phyloP scores from a whole-genome alignment of 805 yeast species.

The Metschnikowia vanudenii region DNA sequence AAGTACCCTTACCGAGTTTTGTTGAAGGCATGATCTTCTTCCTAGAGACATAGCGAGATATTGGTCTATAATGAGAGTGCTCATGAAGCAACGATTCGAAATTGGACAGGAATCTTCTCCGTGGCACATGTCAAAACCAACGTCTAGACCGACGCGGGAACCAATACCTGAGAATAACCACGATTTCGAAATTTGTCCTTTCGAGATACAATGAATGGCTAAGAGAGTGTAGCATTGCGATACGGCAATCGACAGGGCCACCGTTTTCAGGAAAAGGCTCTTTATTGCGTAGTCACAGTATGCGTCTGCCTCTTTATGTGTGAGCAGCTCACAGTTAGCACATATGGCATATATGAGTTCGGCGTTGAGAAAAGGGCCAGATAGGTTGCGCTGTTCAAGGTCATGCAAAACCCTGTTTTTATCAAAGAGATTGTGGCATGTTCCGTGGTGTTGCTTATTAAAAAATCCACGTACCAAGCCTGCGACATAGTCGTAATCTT shows the following conservation, averaged over 20 bases:
- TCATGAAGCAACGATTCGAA: constrained; percentile 17
- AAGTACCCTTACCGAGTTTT: constrained; percentile 13
- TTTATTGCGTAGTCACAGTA: constrained; percentile 13
- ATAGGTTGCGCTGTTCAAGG: constrained; percentile 11
- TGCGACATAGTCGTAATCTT: constrained; percentile 15
- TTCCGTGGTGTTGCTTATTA: constrained; percentile 7
- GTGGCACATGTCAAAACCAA: constrained; percentile 17
- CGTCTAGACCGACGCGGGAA: constrained; percentile 16
- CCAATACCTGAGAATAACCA: constrained; percentile 20
- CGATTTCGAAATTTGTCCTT: constrained; percentile 19
- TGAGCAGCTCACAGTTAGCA: constrained; percentile 12
- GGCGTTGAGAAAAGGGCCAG: constrained; percentile 11
- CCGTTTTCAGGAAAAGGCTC: constrained; percentile 9
- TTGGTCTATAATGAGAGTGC: constrained; percentile 15
- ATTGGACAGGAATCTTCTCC: constrained; percentile 6
- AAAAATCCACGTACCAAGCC: constrained; percentile 15
- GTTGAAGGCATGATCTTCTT: constrained; percentile 11
- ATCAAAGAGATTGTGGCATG: constrained; percentile 14
- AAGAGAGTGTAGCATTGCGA: constrained; percentile 18
- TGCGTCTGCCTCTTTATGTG: constrained; percentile 16
- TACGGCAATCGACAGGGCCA: constrained; percentile 14
- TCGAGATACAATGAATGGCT: constrained; percentile 16
- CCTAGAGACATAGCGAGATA: constrained; percentile 19
- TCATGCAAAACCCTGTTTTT: constrained; percentile 10
- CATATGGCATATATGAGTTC: constrained; percentile 19